Conservation (phyloP, 2,329 filamentous ascomycete species). For the Microdochium paspali region DNA sequence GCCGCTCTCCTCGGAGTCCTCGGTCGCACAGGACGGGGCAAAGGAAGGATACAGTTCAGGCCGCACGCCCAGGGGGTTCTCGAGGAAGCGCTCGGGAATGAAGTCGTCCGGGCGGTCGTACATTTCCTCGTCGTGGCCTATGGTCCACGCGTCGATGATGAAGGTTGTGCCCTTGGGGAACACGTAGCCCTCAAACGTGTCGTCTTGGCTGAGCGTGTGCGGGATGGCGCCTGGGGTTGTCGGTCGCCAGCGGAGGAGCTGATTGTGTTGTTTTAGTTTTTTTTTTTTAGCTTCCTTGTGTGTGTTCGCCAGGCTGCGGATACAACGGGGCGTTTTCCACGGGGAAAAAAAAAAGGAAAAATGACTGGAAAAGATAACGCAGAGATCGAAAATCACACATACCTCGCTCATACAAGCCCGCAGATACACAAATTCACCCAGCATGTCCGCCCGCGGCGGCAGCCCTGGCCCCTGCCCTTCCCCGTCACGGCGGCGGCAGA, state of each 20-base stretch:
- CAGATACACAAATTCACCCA: constrained; percentile 6
- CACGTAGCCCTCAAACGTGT: constrained; percentile 6
- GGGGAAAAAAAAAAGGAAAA: too few relatives aligned
- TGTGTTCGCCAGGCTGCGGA: background rate
- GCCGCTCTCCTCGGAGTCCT: background rate
- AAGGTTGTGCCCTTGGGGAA: constrained; percentile 7
- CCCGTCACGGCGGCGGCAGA: background rate
- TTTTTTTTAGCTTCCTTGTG: background rate
- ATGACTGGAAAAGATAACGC: background rate
- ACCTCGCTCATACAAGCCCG: constrained; percentile 9
- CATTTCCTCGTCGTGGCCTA: constrained; percentile 6
- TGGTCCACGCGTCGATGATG: constrained; percentile 7
- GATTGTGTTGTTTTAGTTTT: background rate
- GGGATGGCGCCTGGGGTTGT: constrained; percentile 5
- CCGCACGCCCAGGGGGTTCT: constrained; percentile 4
- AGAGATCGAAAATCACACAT: background rate
- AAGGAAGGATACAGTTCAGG: too few relatives aligned
- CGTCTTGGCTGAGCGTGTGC: constrained; percentile 7
- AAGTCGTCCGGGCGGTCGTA: constrained; percentile 8
- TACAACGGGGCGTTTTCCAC: too few relatives aligned
- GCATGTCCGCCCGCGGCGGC: constrained; percentile 4
- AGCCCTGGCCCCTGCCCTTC: constrained; percentile 1
- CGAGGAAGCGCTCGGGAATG: constrained; percentile 7
- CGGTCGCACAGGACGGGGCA: too few relatives aligned
- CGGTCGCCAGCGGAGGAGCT: constrained; percentile 10